A percentile compares a stretch with the other conserved stretches of the same genome.
Evolutionary conservation across 805 yeast species (phyloP).

Genomic region (Monosporozyma aerobia): DNA sequence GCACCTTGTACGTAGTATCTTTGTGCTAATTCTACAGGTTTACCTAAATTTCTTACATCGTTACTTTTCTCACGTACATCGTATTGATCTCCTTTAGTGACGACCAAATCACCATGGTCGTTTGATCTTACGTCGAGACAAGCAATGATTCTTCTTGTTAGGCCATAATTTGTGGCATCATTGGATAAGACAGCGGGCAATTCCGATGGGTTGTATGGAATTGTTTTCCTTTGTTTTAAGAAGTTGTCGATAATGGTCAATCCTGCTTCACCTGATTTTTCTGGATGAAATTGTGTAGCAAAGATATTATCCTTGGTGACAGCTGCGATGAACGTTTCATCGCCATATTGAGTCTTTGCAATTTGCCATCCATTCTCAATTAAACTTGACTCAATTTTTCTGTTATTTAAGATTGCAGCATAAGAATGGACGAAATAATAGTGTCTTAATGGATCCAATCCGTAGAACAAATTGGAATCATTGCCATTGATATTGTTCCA

Average conservation of each 20-base stretch:
- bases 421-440: constrained; percentile 95
- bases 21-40: constrained; percentile 91
- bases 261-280: constrained; percentile 91
- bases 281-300: constrained; percentile 99
- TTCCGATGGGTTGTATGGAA: constrained; percentile 16
- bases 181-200: constrained; percentile 22
- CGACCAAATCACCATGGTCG: constrained; percentile 91
- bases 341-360: constrained; percentile 64
- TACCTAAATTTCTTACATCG: constrained; percentile 85
- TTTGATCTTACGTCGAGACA: constrained; percentile 95
- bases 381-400: constrained; percentile 26
- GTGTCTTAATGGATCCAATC: constrained; percentile 55
- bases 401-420: constrained; percentile 56
- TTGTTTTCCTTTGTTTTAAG: constrained; percentile 34
- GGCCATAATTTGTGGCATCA: constrained; percentile 45
- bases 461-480: constrained; percentile 25
- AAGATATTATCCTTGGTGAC: constrained; percentile 66
- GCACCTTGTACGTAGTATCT: constrained; percentile 91
- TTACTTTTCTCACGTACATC: constrained; percentile 75
- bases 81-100: constrained; percentile 97
- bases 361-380: constrained; percentile 53
- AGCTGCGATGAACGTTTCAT: constrained; percentile 78
- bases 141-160: constrained; percentile 87
- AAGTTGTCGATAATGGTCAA: constrained; percentile 66
- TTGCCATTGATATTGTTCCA: constrained; percentile 54